These are phyloP conservation scores for Apocynum venetum DNA, from an alignment of 257 asterid genomes.

Conservation along the genomic window DNA sequence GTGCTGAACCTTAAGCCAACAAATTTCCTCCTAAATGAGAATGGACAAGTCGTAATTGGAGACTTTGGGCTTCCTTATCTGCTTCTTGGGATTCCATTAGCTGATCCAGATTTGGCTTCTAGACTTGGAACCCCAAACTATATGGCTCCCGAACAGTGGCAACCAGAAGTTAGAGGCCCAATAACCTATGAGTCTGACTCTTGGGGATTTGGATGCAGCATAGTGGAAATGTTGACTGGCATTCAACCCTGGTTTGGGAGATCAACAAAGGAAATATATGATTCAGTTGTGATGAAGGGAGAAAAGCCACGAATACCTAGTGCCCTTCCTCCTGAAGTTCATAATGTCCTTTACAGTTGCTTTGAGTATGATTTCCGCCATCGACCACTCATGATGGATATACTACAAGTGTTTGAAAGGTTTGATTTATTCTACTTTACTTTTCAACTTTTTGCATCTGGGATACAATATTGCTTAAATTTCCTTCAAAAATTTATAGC, in stretches of 20 bases:
- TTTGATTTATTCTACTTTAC: neutral
- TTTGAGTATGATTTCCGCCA: slow-evolving; percentile 60
- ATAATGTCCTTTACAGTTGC: slow-evolving; percentile 51
- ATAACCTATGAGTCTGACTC: slow-evolving; percentile 60
- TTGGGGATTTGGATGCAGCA: slow-evolving; percentile 69
- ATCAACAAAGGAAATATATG: slow-evolving; percentile 43
- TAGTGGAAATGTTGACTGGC: slow-evolving; percentile 63
- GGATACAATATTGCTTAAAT: neutral
- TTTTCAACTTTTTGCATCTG: neutral
- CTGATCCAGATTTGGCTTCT: slow-evolving; percentile 31
- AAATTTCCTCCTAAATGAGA: slow-evolving; percentile 53
- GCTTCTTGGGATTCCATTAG: slow-evolving; percentile 45
- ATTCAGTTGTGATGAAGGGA: slow-evolving; percentile 36
- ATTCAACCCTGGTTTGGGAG: slow-evolving; percentile 54
- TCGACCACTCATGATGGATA: slow-evolving; percentile 57
- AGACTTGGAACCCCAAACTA: slow-evolving; percentile 60
- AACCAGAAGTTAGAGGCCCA: slow-evolving; percentile 67
- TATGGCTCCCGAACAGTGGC: slow-evolving; percentile 80
- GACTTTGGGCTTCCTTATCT: slow-evolving; percentile 60
- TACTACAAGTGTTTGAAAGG: slow-evolving; percentile 59
- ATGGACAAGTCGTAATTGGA: slow-evolving; percentile 45
- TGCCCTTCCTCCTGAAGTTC: slow-evolving; percentile 53
- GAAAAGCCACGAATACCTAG: slow-evolving; percentile 60
- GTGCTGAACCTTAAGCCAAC: slow-evolving; percentile 63
- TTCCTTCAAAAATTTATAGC: neutral